These are phyloP conservation scores for Diutina scorzettiae DNA, from an alignment of 1,139 yeast genomes.

Conservation along the genomic window DNA sequence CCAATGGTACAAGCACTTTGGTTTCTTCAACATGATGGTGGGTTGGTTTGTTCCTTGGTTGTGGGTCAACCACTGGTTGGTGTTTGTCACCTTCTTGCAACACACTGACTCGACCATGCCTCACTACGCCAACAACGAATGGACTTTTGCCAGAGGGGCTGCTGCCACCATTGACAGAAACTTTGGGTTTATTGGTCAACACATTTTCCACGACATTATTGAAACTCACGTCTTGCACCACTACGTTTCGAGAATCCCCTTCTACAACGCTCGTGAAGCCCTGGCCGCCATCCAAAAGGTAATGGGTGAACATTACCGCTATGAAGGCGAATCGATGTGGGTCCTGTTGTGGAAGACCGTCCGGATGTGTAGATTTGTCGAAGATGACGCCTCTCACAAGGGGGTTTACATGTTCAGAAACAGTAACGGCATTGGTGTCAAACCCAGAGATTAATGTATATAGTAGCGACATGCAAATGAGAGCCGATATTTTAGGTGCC, in stretches of 20 bases:
- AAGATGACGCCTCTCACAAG: slow-evolving; percentile 39
- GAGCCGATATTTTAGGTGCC: too few relatives aligned
- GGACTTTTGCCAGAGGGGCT: slow-evolving; percentile 87
- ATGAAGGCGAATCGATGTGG: slow-evolving; percentile 64
- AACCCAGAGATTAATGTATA: neutral
- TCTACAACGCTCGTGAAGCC: slow-evolving; percentile 76
- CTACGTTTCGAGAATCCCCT: slow-evolving; percentile 74
- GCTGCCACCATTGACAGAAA: slow-evolving; percentile 81
- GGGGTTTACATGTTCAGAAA: slow-evolving; percentile 76
- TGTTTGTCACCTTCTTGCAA: slow-evolving; percentile 73
- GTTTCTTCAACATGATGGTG: slow-evolving; percentile 50
- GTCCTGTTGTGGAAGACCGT: slow-evolving; percentile 56
- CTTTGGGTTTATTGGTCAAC: slow-evolving; percentile 70
- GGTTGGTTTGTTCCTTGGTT: slow-evolving; percentile 72
- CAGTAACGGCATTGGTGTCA: slow-evolving; percentile 34
- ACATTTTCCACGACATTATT: slow-evolving; percentile 77
- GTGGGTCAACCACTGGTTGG: slow-evolving; percentile 85
- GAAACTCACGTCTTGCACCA: slow-evolving; percentile 88
- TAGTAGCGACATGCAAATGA: too few relatives aligned
- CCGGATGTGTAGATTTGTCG: slow-evolving; percentile 73
- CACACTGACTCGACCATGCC: slow-evolving; percentile 77
- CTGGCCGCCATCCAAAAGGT: slow-evolving; percentile 68
- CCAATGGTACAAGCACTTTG: slow-evolving; percentile 52
- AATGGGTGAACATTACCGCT: slow-evolving; percentile 68
- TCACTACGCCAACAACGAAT: slow-evolving; percentile 60